Percentiles rank a stretch among this genome's conserved stretches.
phyloP scores from a whole-genome alignment of 2,329 filamentous ascomycete species.

The Graphium sp. region DNA sequence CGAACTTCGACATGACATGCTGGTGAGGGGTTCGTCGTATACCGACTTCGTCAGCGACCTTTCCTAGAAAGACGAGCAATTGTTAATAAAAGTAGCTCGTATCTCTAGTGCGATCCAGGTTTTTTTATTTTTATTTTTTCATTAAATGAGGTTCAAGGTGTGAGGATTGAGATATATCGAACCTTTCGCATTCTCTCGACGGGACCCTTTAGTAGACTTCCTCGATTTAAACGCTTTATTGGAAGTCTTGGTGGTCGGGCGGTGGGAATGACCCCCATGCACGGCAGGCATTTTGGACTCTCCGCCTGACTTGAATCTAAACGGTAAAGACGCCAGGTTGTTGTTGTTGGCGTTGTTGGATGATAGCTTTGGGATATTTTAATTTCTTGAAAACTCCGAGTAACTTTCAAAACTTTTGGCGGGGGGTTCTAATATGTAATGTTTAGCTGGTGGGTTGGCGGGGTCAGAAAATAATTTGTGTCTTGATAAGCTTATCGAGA shows the following conservation, averaged over 20 bases:
- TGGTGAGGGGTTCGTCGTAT: conserved; percentile 81
- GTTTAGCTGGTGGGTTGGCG: no score
- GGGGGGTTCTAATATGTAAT: no score
- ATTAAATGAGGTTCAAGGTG: conserved; percentile 4
- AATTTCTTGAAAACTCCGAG: no score
- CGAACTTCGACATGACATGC: conserved; percentile 93
- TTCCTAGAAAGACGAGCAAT: conserved; percentile 48
- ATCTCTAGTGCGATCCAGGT: no score
- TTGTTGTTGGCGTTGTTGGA: neutral
- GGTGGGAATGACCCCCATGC: conserved; percentile 64
- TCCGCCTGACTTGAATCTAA: conserved; percentile 72
- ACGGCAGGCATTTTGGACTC: conserved; percentile 52
- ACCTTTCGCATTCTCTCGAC: conserved; percentile 81
- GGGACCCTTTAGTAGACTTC: conserved; percentile 72
- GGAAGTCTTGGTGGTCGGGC: conserved; percentile 74
- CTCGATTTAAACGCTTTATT: conserved; percentile 89
- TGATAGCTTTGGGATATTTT: no score
- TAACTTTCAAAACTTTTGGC: no score
- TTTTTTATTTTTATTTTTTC: conserved; percentile 7
- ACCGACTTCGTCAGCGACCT: conserved; percentile 57
- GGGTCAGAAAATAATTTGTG: no score
- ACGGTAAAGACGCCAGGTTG: conserved; percentile 59
- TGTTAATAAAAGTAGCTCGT: no score
- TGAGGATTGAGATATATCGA: no score
- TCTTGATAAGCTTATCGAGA: no score